Percentiles rank a stretch among this genome's conserved stretches.
phyloP scores from a whole-genome alignment of 352 stramenopile genomes.

The Plasmopara viticola region DNA sequence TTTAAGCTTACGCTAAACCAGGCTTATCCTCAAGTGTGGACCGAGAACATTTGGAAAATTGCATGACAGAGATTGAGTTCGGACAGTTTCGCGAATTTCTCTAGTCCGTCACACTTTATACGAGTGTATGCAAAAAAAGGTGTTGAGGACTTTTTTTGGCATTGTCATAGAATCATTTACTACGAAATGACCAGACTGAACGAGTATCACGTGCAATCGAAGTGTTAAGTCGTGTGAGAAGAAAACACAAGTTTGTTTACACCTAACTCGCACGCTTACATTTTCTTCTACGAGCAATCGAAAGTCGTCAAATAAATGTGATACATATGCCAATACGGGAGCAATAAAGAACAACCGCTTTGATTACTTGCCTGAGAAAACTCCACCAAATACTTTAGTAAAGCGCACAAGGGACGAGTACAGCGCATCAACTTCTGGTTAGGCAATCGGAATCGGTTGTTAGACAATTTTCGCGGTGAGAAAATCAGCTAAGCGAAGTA shows the following conservation, averaged over 20 bases:
- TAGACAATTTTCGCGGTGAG: no score
- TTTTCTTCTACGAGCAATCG: no score
- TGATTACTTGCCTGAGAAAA: no score
- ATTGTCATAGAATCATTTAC: conserved; percentile 32
- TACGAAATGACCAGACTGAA: conserved; percentile 34
- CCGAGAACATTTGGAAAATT: conserved; percentile 35
- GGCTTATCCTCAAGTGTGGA: conserved; percentile 36
- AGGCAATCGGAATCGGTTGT: no score
- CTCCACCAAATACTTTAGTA: no score
- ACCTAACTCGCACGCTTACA: conserved; percentile 28
- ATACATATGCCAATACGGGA: no score
- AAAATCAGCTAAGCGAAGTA: no score
- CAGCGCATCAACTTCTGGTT: no score
- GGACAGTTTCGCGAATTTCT: conserved; percentile 45
- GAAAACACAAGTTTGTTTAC: conserved; percentile 38
- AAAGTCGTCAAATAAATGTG: no score
- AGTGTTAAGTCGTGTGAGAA: conserved; percentile 37
- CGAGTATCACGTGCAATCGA: conserved; percentile 39
- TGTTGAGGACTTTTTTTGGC: conserved; percentile 1
- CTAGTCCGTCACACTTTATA: conserved; percentile 41
- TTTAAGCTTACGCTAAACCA: conserved; percentile 51
- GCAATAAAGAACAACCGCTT: no score
- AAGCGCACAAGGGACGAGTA: no score
- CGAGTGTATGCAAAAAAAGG: conserved; percentile 17
- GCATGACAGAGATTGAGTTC: conserved; percentile 35